A percentile compares a stretch with the other conserved stretches of the same genome.
Conservation (phyloP, 73 alveolate species). For the Strombidium stylifer region DNA sequence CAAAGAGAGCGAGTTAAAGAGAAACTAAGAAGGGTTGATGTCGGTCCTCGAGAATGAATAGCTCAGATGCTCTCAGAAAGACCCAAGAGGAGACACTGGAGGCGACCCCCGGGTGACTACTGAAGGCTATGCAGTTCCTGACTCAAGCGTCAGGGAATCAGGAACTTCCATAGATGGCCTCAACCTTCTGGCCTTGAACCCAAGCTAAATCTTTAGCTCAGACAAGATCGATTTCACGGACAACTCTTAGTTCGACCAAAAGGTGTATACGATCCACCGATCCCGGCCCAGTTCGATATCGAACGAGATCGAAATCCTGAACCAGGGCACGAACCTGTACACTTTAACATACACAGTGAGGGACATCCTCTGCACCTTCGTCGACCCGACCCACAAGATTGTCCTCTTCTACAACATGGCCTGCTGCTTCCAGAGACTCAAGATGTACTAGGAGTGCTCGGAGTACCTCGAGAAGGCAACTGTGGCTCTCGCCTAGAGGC, state of each 20-base stretch:
- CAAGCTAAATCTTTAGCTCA: too few species aligned
- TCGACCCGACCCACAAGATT: slow-evolving; percentile 35
- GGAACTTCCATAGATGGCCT: too few species aligned
- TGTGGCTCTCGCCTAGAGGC: slow-evolving; percentile 15
- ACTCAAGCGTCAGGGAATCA: neutral
- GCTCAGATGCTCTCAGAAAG: too few species aligned
- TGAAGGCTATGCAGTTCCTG: neutral
- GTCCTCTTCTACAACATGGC: slow-evolving; percentile 67
- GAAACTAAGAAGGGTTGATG: neutral
- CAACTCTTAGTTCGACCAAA: too few species aligned
- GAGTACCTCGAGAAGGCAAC: slow-evolving; percentile 71
- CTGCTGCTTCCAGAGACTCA: slow-evolving; percentile 75
- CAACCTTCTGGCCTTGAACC: too few species aligned
- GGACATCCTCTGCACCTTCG: too few species aligned
- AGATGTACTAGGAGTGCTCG: slow-evolving; percentile 71
- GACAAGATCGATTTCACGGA: too few species aligned
- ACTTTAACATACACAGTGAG: too few species aligned
- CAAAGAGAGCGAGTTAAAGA: neutral
- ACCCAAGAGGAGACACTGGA: neutral
- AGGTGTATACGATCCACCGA: too few species aligned
- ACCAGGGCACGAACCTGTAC: too few species aligned
- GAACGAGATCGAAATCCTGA: too few species aligned
- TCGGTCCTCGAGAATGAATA: neutral
- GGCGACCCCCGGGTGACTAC: neutral
- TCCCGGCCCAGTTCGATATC: too few species aligned